Percentiles rank a stretch among this genome's conserved stretches.
phyloP scores from a whole-genome alignment of 371 early-diverging fungal species.

The Globomyces sp. region DNA sequence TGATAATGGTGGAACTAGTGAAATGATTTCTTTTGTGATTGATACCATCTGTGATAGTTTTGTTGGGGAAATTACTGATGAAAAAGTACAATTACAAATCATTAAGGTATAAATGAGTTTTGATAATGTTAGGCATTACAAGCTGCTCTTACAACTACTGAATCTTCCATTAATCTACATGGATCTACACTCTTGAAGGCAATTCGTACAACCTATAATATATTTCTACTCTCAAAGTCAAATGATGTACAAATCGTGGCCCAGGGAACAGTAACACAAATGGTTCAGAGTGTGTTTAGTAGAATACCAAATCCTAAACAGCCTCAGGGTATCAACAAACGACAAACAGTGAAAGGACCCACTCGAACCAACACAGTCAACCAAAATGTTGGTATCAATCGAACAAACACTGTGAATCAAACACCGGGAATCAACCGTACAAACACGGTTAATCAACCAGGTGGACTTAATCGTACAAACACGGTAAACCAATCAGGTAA shows the following conservation, averaged over 20 bases:
- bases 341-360: neutral
- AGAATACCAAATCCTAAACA: slow-evolving; percentile 40
- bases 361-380: slow-evolving; percentile 2
- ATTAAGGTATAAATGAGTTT: slow-evolving; percentile 55
- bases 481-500: neutral
- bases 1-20: slow-evolving; percentile 18
- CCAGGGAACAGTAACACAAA: slow-evolving; percentile 85
- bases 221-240: slow-evolving; percentile 60
- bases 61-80: slow-evolving; percentile 64
- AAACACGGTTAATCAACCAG: neutral
- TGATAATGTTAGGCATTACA: slow-evolving; percentile 66
- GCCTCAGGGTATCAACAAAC: too few relatives aligned
- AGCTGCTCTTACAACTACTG: slow-evolving; percentile 73
- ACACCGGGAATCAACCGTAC: neutral
- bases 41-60: slow-evolving; percentile 50
- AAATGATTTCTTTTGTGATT: slow-evolving; percentile 42
- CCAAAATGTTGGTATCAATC: neutral
- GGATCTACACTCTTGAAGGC: slow-evolving; percentile 76
- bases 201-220: slow-evolving; percentile 62
- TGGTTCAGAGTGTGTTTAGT: slow-evolving; percentile 83
- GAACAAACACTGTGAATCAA: neutral
- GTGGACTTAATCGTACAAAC: too few relatives aligned
- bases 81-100: slow-evolving; percentile 71
- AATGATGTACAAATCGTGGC: slow-evolving; percentile 81
- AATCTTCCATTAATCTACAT: slow-evolving; percentile 60